Evolutionary conservation across 352 stramenopile genomes (phyloP).

Genomic region (Peronosclerospora sorghi): DNA sequence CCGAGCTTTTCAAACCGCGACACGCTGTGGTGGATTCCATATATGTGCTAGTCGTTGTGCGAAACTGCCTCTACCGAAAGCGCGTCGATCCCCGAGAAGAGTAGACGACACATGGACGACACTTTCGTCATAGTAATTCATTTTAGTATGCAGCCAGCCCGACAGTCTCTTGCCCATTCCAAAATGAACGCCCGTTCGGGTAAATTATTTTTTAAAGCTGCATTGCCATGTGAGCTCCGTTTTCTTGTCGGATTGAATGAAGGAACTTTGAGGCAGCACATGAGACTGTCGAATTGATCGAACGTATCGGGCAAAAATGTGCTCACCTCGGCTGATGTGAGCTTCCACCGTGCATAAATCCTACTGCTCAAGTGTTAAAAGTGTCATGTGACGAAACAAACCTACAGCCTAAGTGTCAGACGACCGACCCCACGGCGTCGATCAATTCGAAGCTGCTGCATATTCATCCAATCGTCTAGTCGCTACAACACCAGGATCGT

Average conservation of each 20-base stretch:
- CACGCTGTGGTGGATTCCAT: constrained; percentile 1
- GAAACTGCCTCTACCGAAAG: background rate
- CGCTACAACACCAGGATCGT: too few species aligned
- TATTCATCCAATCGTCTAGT: too few species aligned
- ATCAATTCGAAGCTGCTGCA: too few species aligned
- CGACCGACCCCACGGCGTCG: too few species aligned
- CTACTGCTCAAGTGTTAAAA: too few species aligned
- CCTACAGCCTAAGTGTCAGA: too few species aligned
- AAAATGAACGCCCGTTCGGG: constrained; percentile 1
- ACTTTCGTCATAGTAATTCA: constrained; percentile 12
- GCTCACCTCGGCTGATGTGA: constrained; percentile 43
- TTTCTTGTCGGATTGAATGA: constrained; percentile 5
- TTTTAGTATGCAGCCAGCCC: background rate
- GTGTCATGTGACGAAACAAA: too few species aligned
- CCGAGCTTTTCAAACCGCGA: constrained; percentile 58
- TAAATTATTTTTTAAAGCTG: constrained; percentile 15
- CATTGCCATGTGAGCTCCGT: constrained; percentile 13
- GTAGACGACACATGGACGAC: constrained; percentile 8
- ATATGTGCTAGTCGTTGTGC: background rate
- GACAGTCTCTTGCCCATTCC: too few species aligned
- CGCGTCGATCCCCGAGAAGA: constrained; percentile 1
- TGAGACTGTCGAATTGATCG: constrained; percentile 53
- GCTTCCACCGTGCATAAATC: constrained; percentile 37
- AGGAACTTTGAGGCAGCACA: too few species aligned
- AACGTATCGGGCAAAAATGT: constrained; percentile 67